phyloP scores from a whole-genome alignment of 1,139 yeast species.

The Scheffersomyces quercinus region DNA sequence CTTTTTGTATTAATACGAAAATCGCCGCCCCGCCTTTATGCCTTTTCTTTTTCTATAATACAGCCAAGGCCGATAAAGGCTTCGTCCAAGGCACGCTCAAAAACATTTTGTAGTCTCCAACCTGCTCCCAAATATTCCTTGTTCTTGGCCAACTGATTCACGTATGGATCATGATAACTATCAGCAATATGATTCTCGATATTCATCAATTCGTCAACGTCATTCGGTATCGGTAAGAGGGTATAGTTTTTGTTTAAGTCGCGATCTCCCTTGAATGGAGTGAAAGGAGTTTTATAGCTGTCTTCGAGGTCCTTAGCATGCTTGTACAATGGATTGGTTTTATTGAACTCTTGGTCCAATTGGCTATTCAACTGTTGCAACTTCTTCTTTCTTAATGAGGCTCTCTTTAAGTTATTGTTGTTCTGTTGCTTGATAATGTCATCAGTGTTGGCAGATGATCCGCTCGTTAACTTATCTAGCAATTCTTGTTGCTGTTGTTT shows the following conservation, averaged over 20 bases:
- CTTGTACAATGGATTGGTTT: constrained; percentile 25
- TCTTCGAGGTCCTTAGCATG: constrained; percentile 20
- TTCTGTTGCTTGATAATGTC: constrained; percentile 48
- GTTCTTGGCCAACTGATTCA: constrained; percentile 58
- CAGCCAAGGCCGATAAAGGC: constrained; percentile 92
- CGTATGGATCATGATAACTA: constrained; percentile 48
- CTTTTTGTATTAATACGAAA: too few relatives aligned
- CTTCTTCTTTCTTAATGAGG: constrained; percentile 65
- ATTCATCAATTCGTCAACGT: constrained; percentile 38
- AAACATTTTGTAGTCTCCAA: constrained; percentile 68
- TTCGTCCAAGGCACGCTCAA: constrained; percentile 76
- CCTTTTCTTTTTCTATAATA: constrained; percentile 67
- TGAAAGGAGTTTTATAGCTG: constrained; percentile 61
- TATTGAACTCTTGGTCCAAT: constrained; percentile 44
- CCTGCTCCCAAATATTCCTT: constrained; percentile 84
- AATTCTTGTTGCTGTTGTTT: constrained; percentile 67
- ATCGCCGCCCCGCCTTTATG: neutral
- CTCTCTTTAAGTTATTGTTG: constrained; percentile 52
- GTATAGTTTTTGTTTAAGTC: constrained; percentile 45
- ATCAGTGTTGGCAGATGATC: constrained; percentile 52
- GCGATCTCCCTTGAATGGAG: constrained; percentile 93
- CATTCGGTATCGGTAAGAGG: constrained; percentile 25
- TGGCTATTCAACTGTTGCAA: constrained; percentile 61
- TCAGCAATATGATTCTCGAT: constrained; percentile 54
- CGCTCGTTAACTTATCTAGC: constrained; percentile 64